Evolutionary conservation across 305 asterid genomes (phyloP), one percentile per base, ranked within the genome.

Genomic region (Fraxinus greggii): DNA sequence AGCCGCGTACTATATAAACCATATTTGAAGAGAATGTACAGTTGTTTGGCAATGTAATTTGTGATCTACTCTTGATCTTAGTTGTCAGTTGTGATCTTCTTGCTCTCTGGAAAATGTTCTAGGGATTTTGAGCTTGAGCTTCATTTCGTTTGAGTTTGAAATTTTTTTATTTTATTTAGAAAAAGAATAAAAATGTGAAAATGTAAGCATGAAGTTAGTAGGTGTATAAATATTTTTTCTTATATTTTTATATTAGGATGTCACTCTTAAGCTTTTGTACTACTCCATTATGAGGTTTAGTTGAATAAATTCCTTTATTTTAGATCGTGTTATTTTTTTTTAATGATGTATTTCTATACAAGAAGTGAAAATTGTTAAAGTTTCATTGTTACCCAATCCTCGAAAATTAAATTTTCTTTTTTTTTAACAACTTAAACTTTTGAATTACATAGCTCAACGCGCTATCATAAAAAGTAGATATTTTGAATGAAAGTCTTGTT

Each of bases 1-100:
- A 13, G 29, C 74, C 13, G 70, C 21, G 28, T 59, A 5, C 29
- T 59, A 59, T 21, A n/a, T 19, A 7, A 59, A 59, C 26, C 33
- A 3, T 17, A 3, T 70, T 24, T 24, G 48, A 59, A 81, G 78
- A 81, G 78, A 33, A 54, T 84, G 89, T 86, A 86, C 77, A 84
- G 86, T 54, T 21, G 21, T 21, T 78, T 81, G 73, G 82, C 45
- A 35, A 45, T 84, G 80, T 42, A 1, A 65, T 75, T 76, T 38
- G 81, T 84, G 5, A 54, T 32, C 42, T 59, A 67, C 38, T 1
- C 38, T 67, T 67, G 74, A 28, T 28, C 19, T 28, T 63, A 29
- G 74, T 67, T 67, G 74, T 12, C 33, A 28, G 38, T 1, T 67
- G 36, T 67, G 51, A 15, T 31, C 24, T 61, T 45, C 40, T 26